A percentile compares a stretch with the other conserved stretches of the same genome.
Evolutionary conservation across 345 rosid genomes (phyloP).

Genomic region (Turnera subulata): DNA sequence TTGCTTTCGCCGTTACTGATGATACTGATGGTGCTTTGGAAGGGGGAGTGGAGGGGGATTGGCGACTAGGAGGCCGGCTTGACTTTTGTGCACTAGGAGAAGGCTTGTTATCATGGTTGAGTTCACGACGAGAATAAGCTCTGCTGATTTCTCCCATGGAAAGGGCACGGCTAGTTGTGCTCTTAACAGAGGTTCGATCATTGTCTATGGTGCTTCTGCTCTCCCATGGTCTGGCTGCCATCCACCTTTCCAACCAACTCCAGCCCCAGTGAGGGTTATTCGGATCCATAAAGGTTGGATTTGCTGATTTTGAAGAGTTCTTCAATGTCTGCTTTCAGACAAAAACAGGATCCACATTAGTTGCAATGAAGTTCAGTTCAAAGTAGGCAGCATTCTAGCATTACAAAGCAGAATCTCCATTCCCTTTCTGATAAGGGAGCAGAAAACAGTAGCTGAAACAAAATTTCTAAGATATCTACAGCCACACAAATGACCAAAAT

Average conservation of each 20-base stretch:
- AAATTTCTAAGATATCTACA: too few relatives aligned
- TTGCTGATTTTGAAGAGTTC: conserved; percentile 52
- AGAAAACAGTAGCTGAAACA: too few relatives aligned
- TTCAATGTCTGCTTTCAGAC: conserved; percentile 69
- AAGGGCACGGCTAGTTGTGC: conserved; percentile 43
- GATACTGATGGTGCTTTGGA: conserved; percentile 25
- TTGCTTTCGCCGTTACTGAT: conserved; percentile 24
- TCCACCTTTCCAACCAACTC: conserved; percentile 93
- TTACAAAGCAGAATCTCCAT: neutral
- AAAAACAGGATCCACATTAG: neutral
- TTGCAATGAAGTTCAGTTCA: neutral
- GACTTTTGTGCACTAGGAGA: conserved; percentile 39
- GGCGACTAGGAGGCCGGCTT: conserved; percentile 35
- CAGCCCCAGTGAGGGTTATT: conserved; percentile 95
- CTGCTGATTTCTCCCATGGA: conserved; percentile 48
- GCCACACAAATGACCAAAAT: too few relatives aligned
- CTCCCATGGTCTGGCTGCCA: conserved; percentile 83
- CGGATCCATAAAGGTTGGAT: conserved; percentile 77
- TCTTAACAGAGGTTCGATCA: conserved; percentile 58
- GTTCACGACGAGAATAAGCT: conserved; percentile 31
- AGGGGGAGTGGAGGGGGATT: conserved; percentile 46
- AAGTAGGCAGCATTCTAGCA: neutral
- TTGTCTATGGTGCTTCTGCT: conserved; percentile 36
- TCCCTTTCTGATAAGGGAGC: too few relatives aligned
- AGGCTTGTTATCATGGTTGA: conserved; percentile 28